Evolutionary conservation across 2,329 filamentous ascomycete genomes (phyloP), one percentile per base, ranked within the genome.

Genomic region (Tolypocladium capitatum): DNA sequence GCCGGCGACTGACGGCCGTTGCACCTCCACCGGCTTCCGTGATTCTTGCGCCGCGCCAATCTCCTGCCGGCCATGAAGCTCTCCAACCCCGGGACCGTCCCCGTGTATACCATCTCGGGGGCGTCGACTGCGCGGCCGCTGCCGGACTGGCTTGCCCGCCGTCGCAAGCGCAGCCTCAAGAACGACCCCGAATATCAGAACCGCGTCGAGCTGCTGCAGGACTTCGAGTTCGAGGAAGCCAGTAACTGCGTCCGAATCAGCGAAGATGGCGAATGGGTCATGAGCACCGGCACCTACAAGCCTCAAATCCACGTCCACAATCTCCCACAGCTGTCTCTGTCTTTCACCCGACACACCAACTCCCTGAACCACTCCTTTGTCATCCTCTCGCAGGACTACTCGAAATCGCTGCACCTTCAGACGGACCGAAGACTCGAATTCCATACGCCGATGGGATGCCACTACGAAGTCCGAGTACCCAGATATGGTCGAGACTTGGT

Each of bases 201-300:
- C 64, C 84, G 92, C 55, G 83, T 98, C 57, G 92, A 98, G 66
- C 74, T 98, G 49, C 76, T 98, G 34, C 92, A 98, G 60, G 92
- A 98, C 62, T 98, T 98, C 65, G 90, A 94, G 61, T 97, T 98
- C 59, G 90, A 96, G 59, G 90, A 95, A 68, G 91, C 94, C 36
- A 95, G 89, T 62, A 80, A 83, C 56, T 96, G 91, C 62, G 80
- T 98, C 53, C 80, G 88, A 45, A 80, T 92, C 53, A 95, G 87
- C 58, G 90, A 95, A 49, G 92, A 98, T 77, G 91, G 91, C 44
- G 84, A 97, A 62, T 98, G 92, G 90, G 81, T 92, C 36, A 92
- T 96, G 86, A 94, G 86, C 59, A 94, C 90, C 46, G 89, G 88
- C 70, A 83, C 79, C 47, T 83, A 80, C 64, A 79, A 74, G 65